Evolutionary conservation across 129 eudicot genomes (phyloP), one percentile per base, ranked within the genome.

Genomic region (Calendula officinalis): DNA sequence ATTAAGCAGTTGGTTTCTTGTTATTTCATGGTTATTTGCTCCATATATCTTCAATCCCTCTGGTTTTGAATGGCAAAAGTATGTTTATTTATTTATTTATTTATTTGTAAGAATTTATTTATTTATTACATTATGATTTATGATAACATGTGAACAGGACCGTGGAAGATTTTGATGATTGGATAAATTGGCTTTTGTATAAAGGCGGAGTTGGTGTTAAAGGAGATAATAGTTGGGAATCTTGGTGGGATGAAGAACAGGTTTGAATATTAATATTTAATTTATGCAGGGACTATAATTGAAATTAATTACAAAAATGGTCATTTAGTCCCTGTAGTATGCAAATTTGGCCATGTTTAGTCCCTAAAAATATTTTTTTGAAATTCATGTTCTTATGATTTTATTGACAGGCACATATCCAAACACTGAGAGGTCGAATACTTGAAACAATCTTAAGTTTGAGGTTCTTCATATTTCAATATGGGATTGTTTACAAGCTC

Each of bases 201-300:
- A 88, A 88, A 79, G 99, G 99, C 70, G 98, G 98, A 60, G 91
- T 92, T 70, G 99, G 96, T 32, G 84, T 92, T 30, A 92, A 92
- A 82, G 99, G 99, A 32, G 99, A 92, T 45, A 70, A 83, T 65
- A 92, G 96, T 64, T 92, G 99, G 99, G 99, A 92, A 74, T 85
- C 99, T 33, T 92, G 99, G 99, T 92, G 99, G 99, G 96, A 92
- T 66, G 99, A 92, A 75, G 99, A 92, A 72, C 99, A 85, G 98
- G 98, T 91, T 16, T 77, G 68, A 15, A 55, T 30, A 53, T 11
- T 56, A n/a, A 43, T 45, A 66, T 51, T 8, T 43, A 34, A 13
- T 22, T 53, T 46, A 22, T 61, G 47, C 51, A n/a, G n/a, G n/a
- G n/a, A n/a, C n/a, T n/a, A n/a, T n/a, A n/a, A n/a, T n/a, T n/a